Evolutionary conservation across 768 basidiomycete species (phyloP), one percentile per base, ranked within the genome.

Genomic region (Termitomyces sp.): DNA sequence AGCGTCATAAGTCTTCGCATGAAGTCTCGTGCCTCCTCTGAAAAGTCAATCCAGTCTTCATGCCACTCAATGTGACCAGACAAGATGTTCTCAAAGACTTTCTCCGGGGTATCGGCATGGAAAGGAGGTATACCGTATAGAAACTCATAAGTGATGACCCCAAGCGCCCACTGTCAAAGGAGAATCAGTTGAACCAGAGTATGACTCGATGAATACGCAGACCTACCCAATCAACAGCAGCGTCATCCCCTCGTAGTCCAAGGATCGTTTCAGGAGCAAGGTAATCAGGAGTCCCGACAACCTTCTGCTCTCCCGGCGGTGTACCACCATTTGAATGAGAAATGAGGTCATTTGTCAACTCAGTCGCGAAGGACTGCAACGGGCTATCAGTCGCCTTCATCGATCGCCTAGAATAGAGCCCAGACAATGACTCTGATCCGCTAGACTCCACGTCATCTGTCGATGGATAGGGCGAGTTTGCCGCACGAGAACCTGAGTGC

Each of bases 141-240:
- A 71, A 99, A 98, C 74, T 99, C 97, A 68, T 99, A 98, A 30
- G 93, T 91, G 67, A 99, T 95, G 42, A 98, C 93, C 56, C 97
- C 97, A 28, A 99, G 80, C 11, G 97, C 96, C 97, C 97, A 99
- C 97, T 97, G 28, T 59, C 58, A 53, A 41, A 60, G 1, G 6
- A 59, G 55, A 21, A 55, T 48, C 50, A 58, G 51, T 54, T 58
- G 49, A 26, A 30, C 40, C 11, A 10, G 19, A 41, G 21, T 37
- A 43, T 32, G 34, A 2, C n/a, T 42, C 11, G 15, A 15, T 7
- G 44, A 49, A 35, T 26, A 47, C 32, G 62, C 40, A 34, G 0
- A 75, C 87, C 37, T 60, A 96, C 94, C 94, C 97, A 99, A 73
- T 99, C 97, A 61, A 99, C 97, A 8, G 88, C 85, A 30, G 85